Evolutionary conservation across 1,284 basidiomycete species (phyloP), one percentile per base, ranked within the genome.

Genomic region (Puccinia horiana): DNA sequence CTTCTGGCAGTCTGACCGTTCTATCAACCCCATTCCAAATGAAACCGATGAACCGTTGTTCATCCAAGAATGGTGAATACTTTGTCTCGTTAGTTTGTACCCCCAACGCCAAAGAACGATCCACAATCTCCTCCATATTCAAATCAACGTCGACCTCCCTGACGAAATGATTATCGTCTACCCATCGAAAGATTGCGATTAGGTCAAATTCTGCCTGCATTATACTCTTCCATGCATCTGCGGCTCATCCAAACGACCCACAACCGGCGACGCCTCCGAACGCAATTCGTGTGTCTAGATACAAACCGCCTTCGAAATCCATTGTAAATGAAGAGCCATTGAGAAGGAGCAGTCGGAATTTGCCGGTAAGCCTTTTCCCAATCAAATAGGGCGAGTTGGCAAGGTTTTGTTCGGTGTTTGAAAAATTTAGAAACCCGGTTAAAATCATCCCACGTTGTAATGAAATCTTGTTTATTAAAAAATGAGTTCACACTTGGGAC

Each of bases 341-440:
- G 67, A 0, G 6, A 6, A 4, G 35, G 23, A 26, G 16, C 3
- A 0, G 35, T 70, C 1, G 67, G 67, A 11, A 42, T 23, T 42
- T 70, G 67, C 23, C 35, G 23, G 16, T 70, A 70, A 1, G 67
- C 67, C 16, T 70, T 70, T 16, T 70, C 67, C 67, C 67, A 70
- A 20, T 70, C 67, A 70, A 70, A 70, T 14, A 70, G 40, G 2
- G 23, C 67, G 35, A 70, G 16, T 0, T 42, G 23, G 14, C 11
- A 69, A 9, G 26, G 65, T 4, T 44, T 12, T 29, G 26, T 16
- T n/a, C 12, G 9, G 1, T 16, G 9, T 29, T 14, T 37, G 20
- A 69, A 40, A 26, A 69, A 69, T 16, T 69, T 37, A 5, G 23
- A 37, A 6, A 69, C 65, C n/a, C 5, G 29, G 23, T 26, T 32